These are phyloP conservation scores for Davidsoniella australis DNA, from an alignment of 2,329 filamentous ascomycete genomes.

Conservation along the genomic window DNA sequence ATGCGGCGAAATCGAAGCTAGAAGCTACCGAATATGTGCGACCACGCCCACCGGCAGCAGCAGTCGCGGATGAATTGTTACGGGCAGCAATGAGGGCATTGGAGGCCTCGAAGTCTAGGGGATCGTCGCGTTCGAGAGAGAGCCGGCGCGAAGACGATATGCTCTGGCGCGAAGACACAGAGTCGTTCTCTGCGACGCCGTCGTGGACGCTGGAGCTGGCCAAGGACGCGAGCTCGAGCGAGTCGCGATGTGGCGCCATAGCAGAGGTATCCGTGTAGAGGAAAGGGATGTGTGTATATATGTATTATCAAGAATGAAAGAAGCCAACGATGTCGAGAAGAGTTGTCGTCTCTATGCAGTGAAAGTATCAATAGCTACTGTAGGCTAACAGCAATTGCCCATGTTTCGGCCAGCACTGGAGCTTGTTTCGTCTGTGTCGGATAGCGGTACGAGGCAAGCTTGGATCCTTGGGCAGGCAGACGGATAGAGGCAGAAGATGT, in stretches of 20 bases:
- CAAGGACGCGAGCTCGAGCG: conserved; percentile 86
- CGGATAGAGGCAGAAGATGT: too few species aligned
- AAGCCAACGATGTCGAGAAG: background rate
- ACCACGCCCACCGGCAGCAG: conserved; percentile 24
- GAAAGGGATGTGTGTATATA: conserved; percentile 1
- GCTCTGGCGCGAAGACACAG: conserved; percentile 60
- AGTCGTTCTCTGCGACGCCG: conserved; percentile 32
- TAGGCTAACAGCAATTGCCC: too few species aligned
- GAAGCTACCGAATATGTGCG: conserved; percentile 83
- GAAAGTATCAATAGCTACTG: too few species aligned
- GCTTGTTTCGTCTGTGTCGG: too few species aligned
- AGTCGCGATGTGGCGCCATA: conserved; percentile 50
- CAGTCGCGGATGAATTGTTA: background rate
- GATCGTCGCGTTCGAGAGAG: conserved; percentile 76
- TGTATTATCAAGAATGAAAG: background rate
- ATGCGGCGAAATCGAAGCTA: conserved; percentile 87
- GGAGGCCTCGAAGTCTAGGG: conserved; percentile 40
- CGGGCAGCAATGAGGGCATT: conserved; percentile 28
- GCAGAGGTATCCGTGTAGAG: conserved; percentile 14
- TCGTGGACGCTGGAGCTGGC: conserved; percentile 53
- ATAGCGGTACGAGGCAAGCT: too few species aligned
- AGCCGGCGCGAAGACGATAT: conserved; percentile 82
- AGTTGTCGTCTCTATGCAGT: too few species aligned
- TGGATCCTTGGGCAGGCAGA: too few species aligned
- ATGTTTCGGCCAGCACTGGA: too few species aligned